Conservation (phyloP, 768 basidiomycete genomes). For the Mycena capillaripes region DNA sequence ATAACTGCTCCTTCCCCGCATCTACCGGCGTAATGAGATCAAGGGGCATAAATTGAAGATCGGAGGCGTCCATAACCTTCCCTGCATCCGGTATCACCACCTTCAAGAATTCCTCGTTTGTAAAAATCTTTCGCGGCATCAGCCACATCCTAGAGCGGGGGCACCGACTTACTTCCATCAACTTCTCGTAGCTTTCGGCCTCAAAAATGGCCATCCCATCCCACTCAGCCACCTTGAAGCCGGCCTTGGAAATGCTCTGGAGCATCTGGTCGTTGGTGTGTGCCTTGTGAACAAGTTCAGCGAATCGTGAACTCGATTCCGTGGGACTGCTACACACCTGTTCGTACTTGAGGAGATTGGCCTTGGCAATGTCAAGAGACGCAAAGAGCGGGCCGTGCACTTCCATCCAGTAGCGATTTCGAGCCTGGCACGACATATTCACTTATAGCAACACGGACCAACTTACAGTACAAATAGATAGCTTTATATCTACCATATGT, state of each 20-base stretch:
- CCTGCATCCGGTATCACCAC: background rate
- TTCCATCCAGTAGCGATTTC: constrained; percentile 48
- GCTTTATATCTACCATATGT: too few relatives aligned
- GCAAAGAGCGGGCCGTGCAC: constrained; percentile 45
- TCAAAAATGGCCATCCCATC: constrained; percentile 49
- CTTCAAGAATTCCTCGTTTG: too few relatives aligned
- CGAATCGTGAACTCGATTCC: too few relatives aligned
- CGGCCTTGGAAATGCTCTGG: constrained; percentile 21
- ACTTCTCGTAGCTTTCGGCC: constrained; percentile 49
- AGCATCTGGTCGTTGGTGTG: constrained; percentile 36
- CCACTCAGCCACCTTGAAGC: constrained; percentile 38
- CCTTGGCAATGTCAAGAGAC: constrained; percentile 48
- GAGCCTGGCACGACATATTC: too few relatives aligned
- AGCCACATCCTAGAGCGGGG: too few relatives aligned
- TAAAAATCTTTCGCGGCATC: too few relatives aligned
- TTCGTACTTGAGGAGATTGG: constrained; percentile 52
- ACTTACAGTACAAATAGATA: too few relatives aligned
- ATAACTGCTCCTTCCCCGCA: too few relatives aligned
- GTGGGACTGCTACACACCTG: too few relatives aligned
- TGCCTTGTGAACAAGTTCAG: too few relatives aligned
- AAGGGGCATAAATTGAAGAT: background rate
- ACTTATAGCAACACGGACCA: too few relatives aligned
- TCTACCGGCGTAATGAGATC: background rate
- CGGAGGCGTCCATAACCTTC: background rate
- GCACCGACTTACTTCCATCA: constrained; percentile 41